Evolutionary conservation across 225 moss, liverwort and hornwort species (phyloP).

Genomic region (Bryum argenteum): DNA sequence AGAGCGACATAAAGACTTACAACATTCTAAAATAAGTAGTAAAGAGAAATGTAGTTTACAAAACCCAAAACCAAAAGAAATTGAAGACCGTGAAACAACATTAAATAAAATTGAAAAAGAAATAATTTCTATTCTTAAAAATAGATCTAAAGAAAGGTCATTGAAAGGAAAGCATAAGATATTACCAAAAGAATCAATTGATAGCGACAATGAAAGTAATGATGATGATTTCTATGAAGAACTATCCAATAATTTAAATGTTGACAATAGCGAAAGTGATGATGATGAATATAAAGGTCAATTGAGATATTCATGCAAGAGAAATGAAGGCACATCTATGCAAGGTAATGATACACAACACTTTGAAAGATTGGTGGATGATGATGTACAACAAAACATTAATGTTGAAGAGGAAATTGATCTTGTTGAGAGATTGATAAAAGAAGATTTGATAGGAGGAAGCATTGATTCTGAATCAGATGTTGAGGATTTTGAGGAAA

Average conservation of each 20-base stretch:
- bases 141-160: not conserved
- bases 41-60: not conserved
- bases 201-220: not conserved
- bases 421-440: slow-evolving; percentile 24
- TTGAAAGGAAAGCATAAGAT: accelerated
- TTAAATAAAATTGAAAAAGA: slow-evolving; percentile 10
- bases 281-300: not conserved
- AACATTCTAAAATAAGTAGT: not conserved
- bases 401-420: slow-evolving; percentile 33
- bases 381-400: not conserved
- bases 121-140: not conserved
- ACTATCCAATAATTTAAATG: accelerated
- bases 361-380: not conserved
- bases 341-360: not conserved
- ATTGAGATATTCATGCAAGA: not conserved
- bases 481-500: not conserved
- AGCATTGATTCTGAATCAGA: not conserved
- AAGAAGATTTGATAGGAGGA: slow-evolving; percentile 19
- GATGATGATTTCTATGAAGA: not conserved
- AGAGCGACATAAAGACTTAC: not conserved
- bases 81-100: slow-evolving; percentile 18
- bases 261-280: not conserved
- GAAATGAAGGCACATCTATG: not conserved
- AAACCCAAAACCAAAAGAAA: slow-evolving; percentile 15
- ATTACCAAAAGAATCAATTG: not conserved